These are phyloP conservation scores for Acacia crassicarpa DNA, from an alignment of 306 rosid genomes.

Conservation along the genomic window DNA sequence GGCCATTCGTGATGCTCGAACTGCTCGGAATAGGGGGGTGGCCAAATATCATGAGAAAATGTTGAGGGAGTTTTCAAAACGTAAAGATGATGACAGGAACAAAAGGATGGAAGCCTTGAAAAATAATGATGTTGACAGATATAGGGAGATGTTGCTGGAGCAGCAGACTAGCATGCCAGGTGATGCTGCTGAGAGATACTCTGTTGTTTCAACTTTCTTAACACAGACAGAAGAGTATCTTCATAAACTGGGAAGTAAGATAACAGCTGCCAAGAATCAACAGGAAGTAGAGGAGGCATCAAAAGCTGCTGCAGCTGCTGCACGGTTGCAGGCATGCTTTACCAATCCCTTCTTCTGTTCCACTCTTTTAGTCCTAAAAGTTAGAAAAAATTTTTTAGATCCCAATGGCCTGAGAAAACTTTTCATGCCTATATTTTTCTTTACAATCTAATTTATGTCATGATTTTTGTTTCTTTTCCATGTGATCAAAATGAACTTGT, in stretches of 20 bases:
- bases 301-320: conserved; percentile 86
- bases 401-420: conserved; percentile 17
- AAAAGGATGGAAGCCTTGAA: conserved; percentile 96
- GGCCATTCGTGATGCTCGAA: conserved; percentile 98
- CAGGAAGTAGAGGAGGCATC: conserved; percentile 97
- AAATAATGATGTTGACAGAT: conserved; percentile 98
- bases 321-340: conserved; percentile 81
- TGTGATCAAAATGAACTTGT: conserved; percentile 9
- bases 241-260: conserved; percentile 88
- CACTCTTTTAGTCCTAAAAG: background rate
- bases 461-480: conserved; percentile 25
- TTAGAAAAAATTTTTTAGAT: background rate
- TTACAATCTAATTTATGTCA: conserved; percentile 1
- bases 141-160: conserved; percentile 95
- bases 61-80: conserved; percentile 91
- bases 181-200: conserved; percentile 97
- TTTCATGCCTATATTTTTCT: background rate
- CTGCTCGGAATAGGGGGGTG: conserved; percentile 98
- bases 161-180: conserved; percentile 93
- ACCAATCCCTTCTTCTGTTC: background rate
- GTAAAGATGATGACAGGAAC: conserved; percentile 88
- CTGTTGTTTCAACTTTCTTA: conserved; percentile 89
- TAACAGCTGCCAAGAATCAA: conserved; percentile 87
- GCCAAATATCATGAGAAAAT: conserved; percentile 96
- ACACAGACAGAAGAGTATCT: conserved; percentile 97